Evolutionary conservation across 2,329 filamentous ascomycete species (phyloP), one percentile per base, ranked within the genome.

Genomic region (Trichoderma asperellum): DNA sequence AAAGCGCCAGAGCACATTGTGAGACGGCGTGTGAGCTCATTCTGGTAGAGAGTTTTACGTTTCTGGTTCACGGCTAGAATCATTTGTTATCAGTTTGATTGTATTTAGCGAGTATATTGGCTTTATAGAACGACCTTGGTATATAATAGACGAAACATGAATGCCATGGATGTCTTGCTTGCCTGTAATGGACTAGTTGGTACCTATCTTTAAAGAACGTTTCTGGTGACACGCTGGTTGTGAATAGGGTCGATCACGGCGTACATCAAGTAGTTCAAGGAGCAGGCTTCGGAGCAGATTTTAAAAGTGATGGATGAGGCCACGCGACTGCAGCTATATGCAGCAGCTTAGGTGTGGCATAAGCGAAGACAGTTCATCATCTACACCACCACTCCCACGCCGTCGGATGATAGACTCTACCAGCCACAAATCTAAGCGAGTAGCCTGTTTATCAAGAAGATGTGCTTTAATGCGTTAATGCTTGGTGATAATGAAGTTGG

Each of bases 11-110:
- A 29, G 29, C 55, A 43, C 6, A 52, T 52, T 24, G 63, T 68
- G 37, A 35, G 60, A n/a, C 70, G 72, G 52, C 71, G 71, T 27
- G 65, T 70, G 47, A 73, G 72, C 52, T 66, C 71, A 21, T 57
- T 73, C 21, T 73, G 72, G 72, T 73, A 70, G 58, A 87, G 5
- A 14, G 4, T 27, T 27, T 55, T 32, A 24, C 14, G 32, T 27
- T 16, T 29, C 24, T 55, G 5, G 27, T 6, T 29, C 16, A n/a
- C 47, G 10, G 4, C n/a, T 49, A 88, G 16, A 70, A 94, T 0
- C 88, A 92, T 1, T 87, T 47, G 4, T 11, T 47, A 16, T 61
- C 14, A 40, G 5, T 18, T 57, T 57, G 27, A 5, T 10, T 65
- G 24, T 27, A 35, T 57, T 57, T 55, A 65, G 62, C 52, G 62